Evolutionary conservation across 2,329 filamentous ascomycete species (phyloP).

Genomic region (Talaromyces pinophilus): DNA sequence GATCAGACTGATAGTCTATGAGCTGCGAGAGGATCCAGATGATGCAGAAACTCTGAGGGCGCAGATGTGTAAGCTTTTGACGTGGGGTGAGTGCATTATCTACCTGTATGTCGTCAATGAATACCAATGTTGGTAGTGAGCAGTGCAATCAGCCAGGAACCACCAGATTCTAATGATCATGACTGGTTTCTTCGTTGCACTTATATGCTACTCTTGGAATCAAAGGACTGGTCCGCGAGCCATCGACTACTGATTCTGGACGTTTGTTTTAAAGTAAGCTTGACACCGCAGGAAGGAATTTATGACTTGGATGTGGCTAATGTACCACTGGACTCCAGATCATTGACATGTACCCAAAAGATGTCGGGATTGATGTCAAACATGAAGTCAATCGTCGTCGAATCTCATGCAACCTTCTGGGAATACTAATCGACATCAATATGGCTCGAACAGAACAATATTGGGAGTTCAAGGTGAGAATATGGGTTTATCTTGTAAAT

Average conservation of each 20-base stretch:
- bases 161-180: conserved; percentile 11
- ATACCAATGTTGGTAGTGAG: neutral
- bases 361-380: conserved; percentile 25
- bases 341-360: conserved; percentile 40
- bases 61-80: conserved; percentile 13
- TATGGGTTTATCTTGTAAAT: neutral
- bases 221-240: neutral
- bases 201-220: conserved; percentile 15
- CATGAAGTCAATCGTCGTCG: conserved; percentile 60
- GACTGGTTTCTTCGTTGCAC: conserved; percentile 22
- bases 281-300: no score
- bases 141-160: neutral
- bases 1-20: conserved; percentile 15
- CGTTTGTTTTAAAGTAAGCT: conserved; percentile 1
- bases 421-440: conserved; percentile 47
- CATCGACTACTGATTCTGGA: conserved; percentile 9
- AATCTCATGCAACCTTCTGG: conserved; percentile 72
- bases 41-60: neutral
- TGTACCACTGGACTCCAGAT: conserved; percentile 46
- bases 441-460: conserved; percentile 52
- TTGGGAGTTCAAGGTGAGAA: conserved; percentile 40
- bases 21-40: neutral
- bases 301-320: neutral
- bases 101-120: neutral
- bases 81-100: conserved; percentile 2